Percentiles rank a stretch among this genome's conserved stretches.
Conservation (phyloP, 2,329 filamentous ascomycete genomes). For the Ascochyta koolunga region DNA sequence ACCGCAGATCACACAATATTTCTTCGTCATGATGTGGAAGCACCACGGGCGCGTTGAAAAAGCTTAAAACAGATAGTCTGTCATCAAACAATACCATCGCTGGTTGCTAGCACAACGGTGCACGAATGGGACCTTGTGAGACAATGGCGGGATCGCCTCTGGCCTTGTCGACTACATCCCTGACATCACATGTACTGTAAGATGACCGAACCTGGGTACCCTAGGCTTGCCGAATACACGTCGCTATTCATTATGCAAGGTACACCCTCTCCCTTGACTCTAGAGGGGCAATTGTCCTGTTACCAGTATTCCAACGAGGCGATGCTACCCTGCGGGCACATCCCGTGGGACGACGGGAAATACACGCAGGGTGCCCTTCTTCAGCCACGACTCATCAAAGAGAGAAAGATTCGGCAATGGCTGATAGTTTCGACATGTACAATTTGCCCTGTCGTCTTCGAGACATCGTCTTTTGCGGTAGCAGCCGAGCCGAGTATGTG, state of each 20-base stretch:
- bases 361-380: constrained; percentile 8
- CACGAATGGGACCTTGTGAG: constrained; percentile 10
- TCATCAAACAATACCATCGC: constrained; percentile 13
- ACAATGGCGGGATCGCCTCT: constrained; percentile 17
- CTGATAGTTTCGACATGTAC: neutral
- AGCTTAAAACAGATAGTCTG: neutral
- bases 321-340: constrained; percentile 12
- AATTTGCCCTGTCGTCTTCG: neutral
- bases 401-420: neutral
- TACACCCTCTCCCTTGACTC: constrained; percentile 24
- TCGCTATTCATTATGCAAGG: constrained; percentile 30
- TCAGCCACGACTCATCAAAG: constrained; percentile 8
- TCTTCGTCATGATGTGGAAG: constrained; percentile 9
- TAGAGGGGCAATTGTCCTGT: constrained; percentile 6
- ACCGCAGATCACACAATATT: constrained; percentile 9
- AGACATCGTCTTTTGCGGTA: constrained; percentile 5
- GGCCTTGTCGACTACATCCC: constrained; percentile 18
- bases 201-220: constrained; percentile 22
- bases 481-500: constrained; percentile 21
- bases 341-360: constrained; percentile 8
- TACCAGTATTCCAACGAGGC: neutral
- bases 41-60: neutral
- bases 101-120: constrained; percentile 19
- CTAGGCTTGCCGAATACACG: constrained; percentile 21
- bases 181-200: constrained; percentile 27